These are phyloP conservation scores for Wickerhamiella pararugosa DNA, from an alignment of 1,139 yeast species.

Conservation along the genomic window DNA sequence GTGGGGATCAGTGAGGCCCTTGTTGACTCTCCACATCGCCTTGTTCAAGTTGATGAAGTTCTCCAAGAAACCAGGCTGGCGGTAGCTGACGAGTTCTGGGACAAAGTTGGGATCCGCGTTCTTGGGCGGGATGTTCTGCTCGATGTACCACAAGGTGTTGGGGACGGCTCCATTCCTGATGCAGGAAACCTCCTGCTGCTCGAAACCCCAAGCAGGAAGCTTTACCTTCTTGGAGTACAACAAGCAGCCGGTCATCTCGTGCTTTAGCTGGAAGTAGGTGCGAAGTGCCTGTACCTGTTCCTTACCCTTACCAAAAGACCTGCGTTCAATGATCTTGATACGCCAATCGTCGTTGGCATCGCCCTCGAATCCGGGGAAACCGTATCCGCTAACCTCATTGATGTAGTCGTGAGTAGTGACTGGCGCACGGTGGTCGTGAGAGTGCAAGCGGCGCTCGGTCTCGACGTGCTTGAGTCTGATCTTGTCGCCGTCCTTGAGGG, in stretches of 20 bases:
- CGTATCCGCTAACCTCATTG: slow-evolving; percentile 86
- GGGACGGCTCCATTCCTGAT: slow-evolving; percentile 66
- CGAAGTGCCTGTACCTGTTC: slow-evolving; percentile 59
- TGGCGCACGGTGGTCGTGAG: slow-evolving; percentile 92
- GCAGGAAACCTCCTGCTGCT: slow-evolving; percentile 93
- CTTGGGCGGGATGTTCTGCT: slow-evolving; percentile 41
- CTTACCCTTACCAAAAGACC: slow-evolving; percentile 46
- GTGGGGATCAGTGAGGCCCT: slow-evolving; percentile 73
- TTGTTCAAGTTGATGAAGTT: slow-evolving; percentile 68
- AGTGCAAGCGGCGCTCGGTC: slow-evolving; percentile 74
- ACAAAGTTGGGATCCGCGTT: slow-evolving; percentile 17
- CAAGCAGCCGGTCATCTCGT: slow-evolving; percentile 80
- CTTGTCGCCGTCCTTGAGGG: slow-evolving; percentile 60
- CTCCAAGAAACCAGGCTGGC: slow-evolving; percentile 43
- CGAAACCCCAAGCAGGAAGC: slow-evolving; percentile 92
- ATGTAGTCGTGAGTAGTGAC: slow-evolving; percentile 91
- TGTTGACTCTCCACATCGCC: slow-evolving; percentile 86
- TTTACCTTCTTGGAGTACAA: slow-evolving; percentile 75
- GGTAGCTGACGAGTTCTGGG: slow-evolving; percentile 47
- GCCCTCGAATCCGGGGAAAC: slow-evolving; percentile 79
- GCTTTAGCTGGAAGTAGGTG: slow-evolving; percentile 74
- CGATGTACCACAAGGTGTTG: slow-evolving; percentile 78
- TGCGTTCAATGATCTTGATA: slow-evolving; percentile 62
- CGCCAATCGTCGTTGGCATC: slow-evolving; percentile 93
- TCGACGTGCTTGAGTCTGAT: slow-evolving; percentile 59